Base-by-base conservation (phyloP, 345 rosid genomes). In the Erodium maritimum region DNA sequence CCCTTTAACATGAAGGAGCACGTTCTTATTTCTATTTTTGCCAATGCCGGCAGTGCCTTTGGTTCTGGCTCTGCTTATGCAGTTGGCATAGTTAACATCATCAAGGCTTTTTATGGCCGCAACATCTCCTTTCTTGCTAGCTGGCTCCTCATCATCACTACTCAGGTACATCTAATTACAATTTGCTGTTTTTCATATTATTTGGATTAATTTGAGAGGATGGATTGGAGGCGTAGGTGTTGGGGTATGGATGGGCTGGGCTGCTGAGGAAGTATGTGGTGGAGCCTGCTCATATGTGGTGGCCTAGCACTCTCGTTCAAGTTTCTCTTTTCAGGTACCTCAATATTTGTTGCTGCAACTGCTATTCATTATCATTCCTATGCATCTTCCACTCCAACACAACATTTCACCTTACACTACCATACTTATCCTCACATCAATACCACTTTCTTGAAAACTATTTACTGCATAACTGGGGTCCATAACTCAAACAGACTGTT, bases 261-360 rank as follows among this genome's bases (percentile, higher is more conserved):
- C 72, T 87, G 51, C 56, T 90, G 58, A 79, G 96, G 73, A 85
- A 87, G 69, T 87, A 85, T 42, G 94, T 90, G 61, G 97, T 90
- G 23, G 97, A 90, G 58, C 97, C 97, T 10, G 97, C 96, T 7
- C 91, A 87, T 46, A 90, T 90, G 97, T 90, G 97, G 97, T 90
- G 97, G 97, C 97, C 97, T 0, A 56, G 61, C 65, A 68, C 95
- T 50, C 77, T 90, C 56, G 97, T 83, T 69, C 97, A 90, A 61
- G 95, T 87, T 71, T 85, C 95, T 1, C 77, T 90, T 34, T 87
- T 90, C 78, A 67, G 95, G 97, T 88, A 46, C 37, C 37, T 29
- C 37, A 29, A 29, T 11, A 6, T 29, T 29, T 29, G 8, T 11
- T 29, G 37, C 37, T 29, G 9, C 8, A 29, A 29, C 37, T 29